Percentiles rank a stretch among this genome's conserved stretches.
phyloP scores from a whole-genome alignment of 495 filamentous ascomycete species.

The Amniculicola lignicola region DNA sequence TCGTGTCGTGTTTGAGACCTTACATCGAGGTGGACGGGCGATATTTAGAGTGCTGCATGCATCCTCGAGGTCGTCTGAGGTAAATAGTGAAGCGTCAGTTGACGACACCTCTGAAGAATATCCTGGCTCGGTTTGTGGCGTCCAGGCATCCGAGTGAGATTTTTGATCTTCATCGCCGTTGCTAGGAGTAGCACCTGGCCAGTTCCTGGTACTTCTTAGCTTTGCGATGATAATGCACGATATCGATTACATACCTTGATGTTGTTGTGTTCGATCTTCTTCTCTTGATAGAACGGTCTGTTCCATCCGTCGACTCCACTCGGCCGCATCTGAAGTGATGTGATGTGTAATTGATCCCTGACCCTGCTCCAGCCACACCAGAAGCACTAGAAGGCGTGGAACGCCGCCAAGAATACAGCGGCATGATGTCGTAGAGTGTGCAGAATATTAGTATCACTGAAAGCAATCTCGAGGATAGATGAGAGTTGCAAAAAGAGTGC shows the following conservation, averaged over 20 bases:
- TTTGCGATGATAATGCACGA: no score
- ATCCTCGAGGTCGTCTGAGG: background rate
- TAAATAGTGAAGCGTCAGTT: background rate
- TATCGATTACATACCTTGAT: conserved; percentile 1
- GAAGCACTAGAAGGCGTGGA: conserved; percentile 10
- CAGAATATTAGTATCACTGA: background rate
- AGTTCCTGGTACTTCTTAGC: conserved; percentile 3
- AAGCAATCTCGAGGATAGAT: background rate
- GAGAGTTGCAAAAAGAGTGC: background rate
- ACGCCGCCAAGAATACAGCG: conserved; percentile 11
- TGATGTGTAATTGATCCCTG: conserved; percentile 18
- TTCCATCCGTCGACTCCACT: background rate
- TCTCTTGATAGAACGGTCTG: background rate
- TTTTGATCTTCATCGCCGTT: background rate
- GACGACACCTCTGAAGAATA: background rate
- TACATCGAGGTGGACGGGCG: conserved; percentile 12
- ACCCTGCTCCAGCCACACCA: conserved; percentile 4
- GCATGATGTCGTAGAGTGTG: conserved; percentile 10
- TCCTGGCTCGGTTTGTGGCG: background rate
- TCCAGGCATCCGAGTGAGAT: background rate
- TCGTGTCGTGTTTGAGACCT: conserved; percentile 6
- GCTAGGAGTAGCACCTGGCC: conserved; percentile 8
- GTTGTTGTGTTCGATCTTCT: background rate
- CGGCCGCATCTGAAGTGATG: conserved; percentile 11
- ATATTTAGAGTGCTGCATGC: background rate